phyloP scores from a whole-genome alignment of 768 basidiomycete species.

The Kwoniella newhampshirensis region DNA sequence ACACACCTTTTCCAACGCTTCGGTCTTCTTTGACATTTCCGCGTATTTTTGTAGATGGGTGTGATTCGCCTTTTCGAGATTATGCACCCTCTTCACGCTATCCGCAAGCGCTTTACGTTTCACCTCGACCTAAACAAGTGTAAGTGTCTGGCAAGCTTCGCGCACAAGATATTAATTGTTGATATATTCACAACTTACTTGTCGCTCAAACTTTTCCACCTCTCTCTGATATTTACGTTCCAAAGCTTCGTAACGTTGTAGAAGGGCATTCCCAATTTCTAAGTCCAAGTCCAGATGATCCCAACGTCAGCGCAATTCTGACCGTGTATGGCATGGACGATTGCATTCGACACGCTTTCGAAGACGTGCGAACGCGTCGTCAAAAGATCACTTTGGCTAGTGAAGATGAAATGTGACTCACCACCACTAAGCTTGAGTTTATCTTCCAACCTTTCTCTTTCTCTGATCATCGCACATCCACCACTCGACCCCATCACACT shows the following conservation, averaged over 20 bases:
- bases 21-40: constrained; percentile 43
- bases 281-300: not conserved
- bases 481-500: constrained; percentile 59
- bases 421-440: constrained; percentile 81
- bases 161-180: not conserved
- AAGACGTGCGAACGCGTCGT: not conserved
- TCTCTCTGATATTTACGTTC: constrained; percentile 38
- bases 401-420: no score
- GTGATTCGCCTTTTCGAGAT: constrained; percentile 43
- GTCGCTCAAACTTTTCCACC: constrained; percentile 36
- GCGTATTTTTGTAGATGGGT: constrained; percentile 42
- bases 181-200: constrained; percentile 28
- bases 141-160: not conserved
- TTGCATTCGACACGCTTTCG: no score
- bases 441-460: constrained; percentile 71
- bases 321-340: no score
- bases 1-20: constrained; percentile 50
- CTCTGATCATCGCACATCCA: constrained; percentile 63
- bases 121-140: constrained; percentile 26
- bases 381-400: no score
- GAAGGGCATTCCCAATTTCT: constrained; percentile 88
- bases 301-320: no score
- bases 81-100: constrained; percentile 32
- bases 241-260: constrained; percentile 76
- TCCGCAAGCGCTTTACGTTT: constrained; percentile 40